phyloP scores from a whole-genome alignment of 1,284 basidiomycete genomes.

The Cystobasidium slooffiae region DNA sequence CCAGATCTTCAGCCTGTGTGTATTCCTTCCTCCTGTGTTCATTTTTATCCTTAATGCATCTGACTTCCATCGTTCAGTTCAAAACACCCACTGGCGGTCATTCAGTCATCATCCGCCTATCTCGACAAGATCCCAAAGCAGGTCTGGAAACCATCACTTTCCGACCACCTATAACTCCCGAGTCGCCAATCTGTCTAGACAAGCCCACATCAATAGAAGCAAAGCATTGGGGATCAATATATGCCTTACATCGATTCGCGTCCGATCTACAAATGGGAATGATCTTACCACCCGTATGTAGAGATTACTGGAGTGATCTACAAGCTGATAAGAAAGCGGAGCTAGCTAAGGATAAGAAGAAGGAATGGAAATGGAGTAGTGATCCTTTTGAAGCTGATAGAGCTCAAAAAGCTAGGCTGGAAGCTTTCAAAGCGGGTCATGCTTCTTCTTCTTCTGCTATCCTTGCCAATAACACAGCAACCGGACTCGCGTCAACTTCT shows the following conservation, averaged over 20 bases:
- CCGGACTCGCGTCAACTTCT: conserved; percentile 8
- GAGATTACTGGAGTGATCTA: conserved; percentile 81
- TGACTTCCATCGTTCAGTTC: conserved; percentile 46
- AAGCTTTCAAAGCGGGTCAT: conserved; percentile 55
- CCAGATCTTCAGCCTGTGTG: conserved; percentile 73
- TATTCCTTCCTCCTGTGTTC: background rate
- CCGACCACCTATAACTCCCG: conserved; percentile 68
- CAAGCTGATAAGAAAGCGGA: conserved; percentile 70
- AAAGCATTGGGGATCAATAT: conserved; percentile 84
- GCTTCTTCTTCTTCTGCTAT: conserved; percentile 45
- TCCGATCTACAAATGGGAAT: conserved; percentile 76
- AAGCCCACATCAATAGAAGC: conserved; percentile 70
- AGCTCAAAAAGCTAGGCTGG: conserved; percentile 63
- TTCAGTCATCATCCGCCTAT: conserved; percentile 68
- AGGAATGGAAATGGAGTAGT: conserved; percentile 80
- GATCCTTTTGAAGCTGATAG: conserved; percentile 82
- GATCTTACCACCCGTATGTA: conserved; percentile 76
- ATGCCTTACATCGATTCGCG: conserved; percentile 81
- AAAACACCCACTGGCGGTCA: conserved; percentile 65
- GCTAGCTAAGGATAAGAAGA: conserved; percentile 63
- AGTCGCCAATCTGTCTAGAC: conserved; percentile 56
- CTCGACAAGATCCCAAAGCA: conserved; percentile 70
- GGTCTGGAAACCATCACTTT: conserved; percentile 71
- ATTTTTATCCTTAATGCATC: background rate
- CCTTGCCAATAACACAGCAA: conserved; percentile 48